Base-by-base conservation (phyloP, 179 eudicot genomes). In the Carnegiea gigantea region DNA sequence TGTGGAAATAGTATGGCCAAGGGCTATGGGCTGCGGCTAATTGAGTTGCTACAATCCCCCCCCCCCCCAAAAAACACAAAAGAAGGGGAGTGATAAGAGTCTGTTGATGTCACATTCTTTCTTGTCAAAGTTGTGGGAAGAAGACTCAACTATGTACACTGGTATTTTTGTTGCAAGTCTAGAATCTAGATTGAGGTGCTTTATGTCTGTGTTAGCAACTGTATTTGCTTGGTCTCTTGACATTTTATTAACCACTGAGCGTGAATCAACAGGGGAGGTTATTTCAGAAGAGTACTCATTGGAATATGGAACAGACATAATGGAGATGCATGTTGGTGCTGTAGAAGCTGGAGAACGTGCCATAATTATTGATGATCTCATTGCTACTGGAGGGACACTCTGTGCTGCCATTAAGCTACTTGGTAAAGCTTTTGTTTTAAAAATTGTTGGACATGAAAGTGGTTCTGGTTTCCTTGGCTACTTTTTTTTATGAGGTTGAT, bases 281-380 rank as follows among this genome's bases (percentile, higher is more conserved):
- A 95, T 95, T 65, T 92, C 98, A 3, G 95, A 94, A 87, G 97
- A 93, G 83, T 94, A 94, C 80, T 83, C 97, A 23, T 85, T 94
- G 87, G 98, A 94, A 81, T 94, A 94, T 83, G 98, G 98, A 89
- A 89, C 94, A 10, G 98, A 94, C 88, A 89, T 28, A 83, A 92
- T 95, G 81, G 98, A 95, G 91, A 95, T 95, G 98, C 98, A 95
- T 85, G 98, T 95, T 44, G 98, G 98, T 59, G 98, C 98, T 68
- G 98, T 95, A 62, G 87, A 95, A 85, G 88, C 89, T 18, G 98
- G 97, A 72, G 98, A 95, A 38, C 95, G 97, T 77, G 95, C 91
- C 60, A 78, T 95, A 46, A 77, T 95, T 23, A 86, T 95, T n/a
- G 98, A 95, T 82, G 98, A 95, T 83, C 97, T 95, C 80, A 93